Evolutionary conservation across 768 basidiomycete species (phyloP).

Genomic region (Mycena chlorophos): DNA sequence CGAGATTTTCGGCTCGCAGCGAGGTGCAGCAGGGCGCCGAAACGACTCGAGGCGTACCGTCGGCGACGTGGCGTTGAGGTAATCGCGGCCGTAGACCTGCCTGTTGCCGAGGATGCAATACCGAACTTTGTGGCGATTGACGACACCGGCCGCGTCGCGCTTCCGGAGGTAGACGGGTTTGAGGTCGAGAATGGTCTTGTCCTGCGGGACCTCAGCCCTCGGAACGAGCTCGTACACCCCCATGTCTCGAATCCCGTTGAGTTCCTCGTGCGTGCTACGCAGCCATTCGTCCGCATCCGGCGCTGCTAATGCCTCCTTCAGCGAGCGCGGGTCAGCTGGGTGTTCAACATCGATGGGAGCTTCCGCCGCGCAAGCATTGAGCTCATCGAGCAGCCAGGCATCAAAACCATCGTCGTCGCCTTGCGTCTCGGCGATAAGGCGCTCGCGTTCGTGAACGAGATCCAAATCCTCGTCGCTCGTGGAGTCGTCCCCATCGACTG

Average conservation of each 20-base stretch:
- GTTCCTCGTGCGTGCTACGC: not conserved
- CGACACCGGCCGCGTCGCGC: slow-evolving; percentile 25
- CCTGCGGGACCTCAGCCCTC: slow-evolving; percentile 10
- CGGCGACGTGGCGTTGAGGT: slow-evolving; percentile 28
- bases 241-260: slow-evolving; percentile 27
- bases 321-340: not conserved
- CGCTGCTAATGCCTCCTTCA: not conserved
- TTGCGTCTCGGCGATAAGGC: slow-evolving; percentile 13
- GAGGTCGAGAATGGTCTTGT: slow-evolving; percentile 32
- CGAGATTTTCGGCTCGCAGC: slow-evolving; percentile 27
- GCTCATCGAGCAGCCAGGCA: not conserved
- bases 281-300: not conserved
- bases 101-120: slow-evolving; percentile 34
- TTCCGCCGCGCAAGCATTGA: not conserved
- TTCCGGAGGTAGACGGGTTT: slow-evolving; percentile 34
- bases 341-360: slow-evolving; percentile 1
- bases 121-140: slow-evolving; percentile 35
- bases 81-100: slow-evolving; percentile 31
- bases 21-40: slow-evolving; percentile 29
- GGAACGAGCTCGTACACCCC: slow-evolving; percentile 31
- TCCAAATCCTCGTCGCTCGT: slow-evolving; percentile 14
- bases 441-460: slow-evolving; percentile 3
- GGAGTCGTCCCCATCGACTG: slow-evolving; percentile 23
- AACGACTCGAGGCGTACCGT: slow-evolving; percentile 28
- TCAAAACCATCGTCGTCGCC: slow-evolving; percentile 1